Conservation (phyloP, 73 alveolate genomes). For the Tetrahymena elliotti region DNA sequence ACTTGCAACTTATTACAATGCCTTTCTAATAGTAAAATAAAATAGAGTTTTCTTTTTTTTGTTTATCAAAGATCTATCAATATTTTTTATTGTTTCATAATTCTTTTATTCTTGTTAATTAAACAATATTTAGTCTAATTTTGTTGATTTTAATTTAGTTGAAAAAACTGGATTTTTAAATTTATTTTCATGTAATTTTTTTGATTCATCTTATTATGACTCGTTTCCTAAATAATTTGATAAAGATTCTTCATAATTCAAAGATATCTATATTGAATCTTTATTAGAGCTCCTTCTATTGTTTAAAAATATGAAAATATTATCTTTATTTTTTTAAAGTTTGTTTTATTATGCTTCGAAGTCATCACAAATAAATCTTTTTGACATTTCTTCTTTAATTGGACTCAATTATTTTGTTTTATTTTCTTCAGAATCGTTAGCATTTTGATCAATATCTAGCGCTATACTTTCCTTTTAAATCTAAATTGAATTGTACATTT, state of each 20-base stretch:
- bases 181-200: too few species aligned
- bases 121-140: background rate
- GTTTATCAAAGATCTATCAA: background rate
- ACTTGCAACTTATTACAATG: background rate
- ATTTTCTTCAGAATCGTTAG: background rate
- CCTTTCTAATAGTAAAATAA: background rate
- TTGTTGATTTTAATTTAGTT: too few species aligned
- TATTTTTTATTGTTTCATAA: background rate
- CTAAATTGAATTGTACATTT: background rate
- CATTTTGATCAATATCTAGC: too few species aligned
- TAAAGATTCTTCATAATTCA: too few species aligned
- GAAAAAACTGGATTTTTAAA: too few species aligned
- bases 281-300: too few species aligned
- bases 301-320: too few species aligned
- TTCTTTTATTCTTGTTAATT: background rate
- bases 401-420: background rate
- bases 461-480: too few species aligned
- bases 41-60: background rate
- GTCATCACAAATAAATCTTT: background rate
- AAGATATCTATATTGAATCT: too few species aligned
- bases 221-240: too few species aligned
- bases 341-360: background rate
- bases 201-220: background rate
- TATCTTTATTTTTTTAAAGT: too few species aligned
- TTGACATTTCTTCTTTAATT: background rate